phyloP scores from a whole-genome alignment of 352 stramenopile genomes.

The Hyaloperonospora brassicae region DNA sequence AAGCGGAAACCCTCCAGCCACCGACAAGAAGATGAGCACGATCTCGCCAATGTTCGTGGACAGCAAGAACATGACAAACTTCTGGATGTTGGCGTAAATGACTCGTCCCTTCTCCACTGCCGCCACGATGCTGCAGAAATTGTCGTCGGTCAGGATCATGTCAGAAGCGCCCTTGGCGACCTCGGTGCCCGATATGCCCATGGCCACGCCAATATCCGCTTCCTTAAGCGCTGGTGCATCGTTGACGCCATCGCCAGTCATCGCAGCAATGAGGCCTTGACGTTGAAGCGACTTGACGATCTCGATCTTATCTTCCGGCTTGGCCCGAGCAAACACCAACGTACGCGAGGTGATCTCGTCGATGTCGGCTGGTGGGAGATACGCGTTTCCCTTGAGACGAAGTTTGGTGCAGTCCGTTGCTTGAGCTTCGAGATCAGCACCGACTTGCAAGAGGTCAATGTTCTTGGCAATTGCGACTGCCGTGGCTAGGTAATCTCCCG shows the following conservation, averaged over 20 bases:
- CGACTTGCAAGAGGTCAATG: constrained; percentile 86
- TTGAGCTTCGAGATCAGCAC: constrained; percentile 44
- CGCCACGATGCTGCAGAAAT: constrained; percentile 96
- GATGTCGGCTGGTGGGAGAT: constrained; percentile 66
- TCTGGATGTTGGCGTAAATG: constrained; percentile 97
- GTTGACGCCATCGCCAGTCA: constrained; percentile 98
- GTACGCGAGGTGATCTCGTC: constrained; percentile 79
- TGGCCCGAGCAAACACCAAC: constrained; percentile 92
- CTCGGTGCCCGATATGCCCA: constrained; percentile 96
- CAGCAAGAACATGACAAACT: constrained; percentile 98
- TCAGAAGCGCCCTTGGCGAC: constrained; percentile 97
- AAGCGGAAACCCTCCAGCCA: constrained; percentile 51
- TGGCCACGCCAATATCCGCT: constrained; percentile 94
- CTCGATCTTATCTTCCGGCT: constrained; percentile 93
- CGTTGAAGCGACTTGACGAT: constrained; percentile 93
- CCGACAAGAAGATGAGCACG: constrained; percentile 67
- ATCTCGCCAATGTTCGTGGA: constrained; percentile 96
- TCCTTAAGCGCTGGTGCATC: constrained; percentile 95
- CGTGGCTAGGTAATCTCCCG: constrained; percentile 92
- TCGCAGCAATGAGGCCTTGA: constrained; percentile 86
- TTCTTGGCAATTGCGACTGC: constrained; percentile 90
- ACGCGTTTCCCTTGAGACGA: constrained; percentile 40
- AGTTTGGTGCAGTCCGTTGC: constrained; percentile 71
- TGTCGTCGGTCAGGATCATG: constrained; percentile 98
- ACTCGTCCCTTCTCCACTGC: constrained; percentile 93